These are phyloP conservation scores for Alternaria solani DNA, from an alignment of 2,329 filamentous ascomycete species.

Conservation along the genomic window DNA sequence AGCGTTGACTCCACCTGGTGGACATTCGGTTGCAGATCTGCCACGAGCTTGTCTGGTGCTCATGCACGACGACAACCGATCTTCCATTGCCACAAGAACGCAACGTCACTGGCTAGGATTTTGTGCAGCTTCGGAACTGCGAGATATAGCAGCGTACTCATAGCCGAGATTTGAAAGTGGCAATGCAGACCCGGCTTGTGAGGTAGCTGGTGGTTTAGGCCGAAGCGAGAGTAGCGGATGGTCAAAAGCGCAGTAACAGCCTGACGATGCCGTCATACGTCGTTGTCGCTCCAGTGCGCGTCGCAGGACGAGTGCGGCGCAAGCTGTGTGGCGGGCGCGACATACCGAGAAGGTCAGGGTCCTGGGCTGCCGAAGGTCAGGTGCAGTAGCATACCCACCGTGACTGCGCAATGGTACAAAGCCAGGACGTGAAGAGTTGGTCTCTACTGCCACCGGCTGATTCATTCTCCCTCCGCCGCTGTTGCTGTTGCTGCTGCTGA, in stretches of 20 bases:
- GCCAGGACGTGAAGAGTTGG: slow-evolving; percentile 15
- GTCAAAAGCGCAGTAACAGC: slow-evolving; percentile 14
- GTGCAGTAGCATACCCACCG: slow-evolving; percentile 33
- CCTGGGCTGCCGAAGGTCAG: slow-evolving; percentile 36
- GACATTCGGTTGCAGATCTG: slow-evolving; percentile 24
- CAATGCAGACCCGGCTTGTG: slow-evolving; percentile 12
- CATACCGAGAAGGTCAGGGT: slow-evolving; percentile 34
- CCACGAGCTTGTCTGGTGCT: slow-evolving; percentile 24
- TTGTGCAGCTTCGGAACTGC: slow-evolving; percentile 1
- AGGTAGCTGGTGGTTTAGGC: slow-evolving; percentile 15
- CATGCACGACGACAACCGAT: slow-evolving; percentile 22
- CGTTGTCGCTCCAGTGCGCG: slow-evolving; percentile 24
- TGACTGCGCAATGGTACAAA: slow-evolving; percentile 32
- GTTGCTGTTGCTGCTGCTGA: background rate
- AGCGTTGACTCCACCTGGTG: slow-evolving; percentile 6
- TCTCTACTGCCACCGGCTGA: slow-evolving; percentile 2
- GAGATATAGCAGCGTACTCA: slow-evolving; percentile 4
- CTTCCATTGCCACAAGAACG: slow-evolving; percentile 22
- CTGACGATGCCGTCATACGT: slow-evolving; percentile 34
- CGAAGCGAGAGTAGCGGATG: slow-evolving; percentile 14
- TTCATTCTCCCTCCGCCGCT: background rate
- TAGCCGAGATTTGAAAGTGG: slow-evolving; percentile 21
- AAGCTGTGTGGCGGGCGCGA: slow-evolving; percentile 35
- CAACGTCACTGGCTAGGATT: slow-evolving; percentile 25
- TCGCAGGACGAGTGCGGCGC: slow-evolving; percentile 24